Evolutionary conservation across 345 rosid genomes (phyloP), one percentile per base, ranked within the genome.

Genomic region (Brassica nigra): DNA sequence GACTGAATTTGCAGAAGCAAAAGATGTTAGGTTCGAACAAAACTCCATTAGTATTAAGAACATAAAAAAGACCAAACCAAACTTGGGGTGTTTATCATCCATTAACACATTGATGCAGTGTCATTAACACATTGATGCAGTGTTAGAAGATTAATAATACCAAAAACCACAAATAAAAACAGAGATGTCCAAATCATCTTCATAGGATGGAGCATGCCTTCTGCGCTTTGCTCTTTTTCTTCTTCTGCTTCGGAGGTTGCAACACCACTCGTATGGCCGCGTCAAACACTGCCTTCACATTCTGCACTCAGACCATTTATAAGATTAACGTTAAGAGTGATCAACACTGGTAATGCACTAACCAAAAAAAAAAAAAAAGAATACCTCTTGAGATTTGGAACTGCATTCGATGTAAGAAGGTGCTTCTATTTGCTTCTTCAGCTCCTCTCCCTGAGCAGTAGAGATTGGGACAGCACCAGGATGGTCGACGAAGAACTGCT

Each of bases 391-490:
- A 9, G 97, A 85, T 83, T 91, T 95, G 36, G 99, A 89, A 80
- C 99, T 95, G 87, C 99, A 95, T 77, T 95, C 99, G 14, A 95
- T 87, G 79, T 92, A 95, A 54, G 91, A 84, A 70, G 97, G 93
- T 20, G 98, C 84, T 62, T 81, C 90, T 39, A 95, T 91, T 83
- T 78, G 91, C 83, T 88, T 92, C 85, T 84, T 88, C 85, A 92
- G 90, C 79, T 95, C 99, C 83, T 92, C 99, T 72, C 99, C 99
- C 92, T 90, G 98, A 49, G 89, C 92, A 5, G 89, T 83, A 18
- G 89, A 71, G 27, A 95, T 95, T 9, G 97, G 96, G 74, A 90
- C 93, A 72, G 99, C 91, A 59, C 98, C 98, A 69, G 97, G 99
- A 84, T 95, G 97, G 85, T 95, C 94, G 6, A 84, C 44, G 71